Conservation (phyloP, 768 basidiomycete genomes). For the Cystofilobasidium bisporidii region DNA sequence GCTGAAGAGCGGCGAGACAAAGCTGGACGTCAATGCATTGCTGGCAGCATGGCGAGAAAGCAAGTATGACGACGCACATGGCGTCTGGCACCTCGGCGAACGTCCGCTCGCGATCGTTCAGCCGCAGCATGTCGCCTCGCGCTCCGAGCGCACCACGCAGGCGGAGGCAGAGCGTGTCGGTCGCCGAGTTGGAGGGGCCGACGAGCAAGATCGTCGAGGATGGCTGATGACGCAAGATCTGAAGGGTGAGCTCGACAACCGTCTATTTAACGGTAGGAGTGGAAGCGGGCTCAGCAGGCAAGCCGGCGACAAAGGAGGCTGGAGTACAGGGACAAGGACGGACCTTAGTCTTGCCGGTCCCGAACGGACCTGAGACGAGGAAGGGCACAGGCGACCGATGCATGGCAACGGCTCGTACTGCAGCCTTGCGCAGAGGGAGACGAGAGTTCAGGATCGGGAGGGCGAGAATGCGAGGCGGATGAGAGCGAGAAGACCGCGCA, state of each 20-base stretch:
- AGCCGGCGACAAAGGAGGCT: background rate
- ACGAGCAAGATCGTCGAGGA: constrained; percentile 36
- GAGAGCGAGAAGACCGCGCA: no score
- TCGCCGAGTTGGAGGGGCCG: constrained; percentile 40
- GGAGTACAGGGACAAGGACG: no score
- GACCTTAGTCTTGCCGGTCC: constrained; percentile 32
- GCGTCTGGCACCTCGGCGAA: constrained; percentile 39
- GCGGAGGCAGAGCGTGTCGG: constrained; percentile 39
- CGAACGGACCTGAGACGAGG: constrained; percentile 40
- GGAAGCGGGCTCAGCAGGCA: background rate
- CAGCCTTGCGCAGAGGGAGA: constrained; percentile 7
- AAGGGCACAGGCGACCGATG: constrained; percentile 33
- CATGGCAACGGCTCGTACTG: constrained; percentile 33
- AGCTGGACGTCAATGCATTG: no score
- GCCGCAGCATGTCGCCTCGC: constrained; percentile 34
- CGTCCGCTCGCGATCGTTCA: constrained; percentile 38
- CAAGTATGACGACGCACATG: no score
- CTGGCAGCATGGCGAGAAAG: no score
- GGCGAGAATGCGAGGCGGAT: no score
- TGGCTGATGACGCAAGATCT: constrained; percentile 35
- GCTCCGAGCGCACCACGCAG: constrained; percentile 29
- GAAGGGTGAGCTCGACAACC: constrained; percentile 37
- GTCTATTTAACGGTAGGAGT: constrained; percentile 28
- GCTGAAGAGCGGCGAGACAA: constrained; percentile 19
- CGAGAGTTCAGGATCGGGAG: no score